phyloP scores from a whole-genome alignment of 257 asterid genomes.

The Handroanthus guayacan region DNA sequence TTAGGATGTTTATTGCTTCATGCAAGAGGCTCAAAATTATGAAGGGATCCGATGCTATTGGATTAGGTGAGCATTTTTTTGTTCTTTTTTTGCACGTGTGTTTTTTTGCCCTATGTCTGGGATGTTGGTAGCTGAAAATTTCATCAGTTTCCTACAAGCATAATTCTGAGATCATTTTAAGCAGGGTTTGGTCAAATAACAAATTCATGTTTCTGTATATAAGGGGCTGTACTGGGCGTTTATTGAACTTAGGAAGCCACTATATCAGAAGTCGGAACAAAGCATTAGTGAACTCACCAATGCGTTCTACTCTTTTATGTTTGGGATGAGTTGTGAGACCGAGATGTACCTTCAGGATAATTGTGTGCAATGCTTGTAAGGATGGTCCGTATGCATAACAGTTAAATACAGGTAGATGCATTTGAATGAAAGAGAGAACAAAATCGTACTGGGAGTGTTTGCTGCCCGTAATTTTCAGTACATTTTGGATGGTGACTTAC shows the following conservation, averaged over 20 bases:
- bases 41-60: slow-evolving; percentile 88
- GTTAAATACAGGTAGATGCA: too few relatives aligned
- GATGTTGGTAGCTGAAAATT: neutral
- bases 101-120: slow-evolving; percentile 4
- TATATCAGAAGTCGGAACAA: too few relatives aligned
- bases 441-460: too few relatives aligned
- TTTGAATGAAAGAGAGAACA: too few relatives aligned
- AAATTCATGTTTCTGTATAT: neutral
- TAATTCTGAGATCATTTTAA: neutral
- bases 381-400: too few relatives aligned
- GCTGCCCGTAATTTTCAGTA: too few relatives aligned
- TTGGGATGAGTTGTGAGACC: too few relatives aligned
- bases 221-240: neutral
- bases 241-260: neutral
- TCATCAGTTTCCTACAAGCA: neutral
- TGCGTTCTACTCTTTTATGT: too few relatives aligned
- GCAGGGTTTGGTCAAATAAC: neutral
- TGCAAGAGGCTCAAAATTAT: slow-evolving; percentile 81
- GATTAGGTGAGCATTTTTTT: slow-evolving; percentile 56
- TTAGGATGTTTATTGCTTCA: slow-evolving; percentile 74
- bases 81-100: neutral
- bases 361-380: too few relatives aligned
- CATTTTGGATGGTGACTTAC: too few relatives aligned
- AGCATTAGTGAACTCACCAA: too few relatives aligned
- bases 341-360: too few relatives aligned